Evolutionary conservation across 2,329 filamentous ascomycete genomes (phyloP).

Genomic region (Raffaelea albimanens): DNA sequence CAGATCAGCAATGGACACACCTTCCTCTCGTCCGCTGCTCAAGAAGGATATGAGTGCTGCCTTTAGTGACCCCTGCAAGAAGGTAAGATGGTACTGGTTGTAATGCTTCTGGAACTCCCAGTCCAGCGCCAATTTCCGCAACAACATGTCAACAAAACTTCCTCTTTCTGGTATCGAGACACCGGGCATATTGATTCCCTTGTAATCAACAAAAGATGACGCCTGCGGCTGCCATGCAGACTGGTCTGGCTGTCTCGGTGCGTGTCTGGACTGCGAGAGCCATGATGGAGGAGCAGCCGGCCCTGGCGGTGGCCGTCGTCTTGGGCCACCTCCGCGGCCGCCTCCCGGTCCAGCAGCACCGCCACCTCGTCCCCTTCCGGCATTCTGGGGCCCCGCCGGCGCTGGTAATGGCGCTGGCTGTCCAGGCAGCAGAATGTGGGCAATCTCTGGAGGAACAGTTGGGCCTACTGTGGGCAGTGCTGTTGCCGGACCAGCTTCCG

Average conservation of each 20-base stretch:
- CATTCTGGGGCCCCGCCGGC: neutral
- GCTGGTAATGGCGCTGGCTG: neutral
- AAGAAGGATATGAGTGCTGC: conserved; percentile 42
- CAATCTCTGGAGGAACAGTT: conserved; percentile 50
- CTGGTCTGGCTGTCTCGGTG: conserved; percentile 6
- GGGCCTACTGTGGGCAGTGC: conserved; percentile 21
- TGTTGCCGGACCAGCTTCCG: neutral
- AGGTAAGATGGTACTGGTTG: conserved; percentile 47
- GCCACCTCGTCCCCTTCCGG: conserved; percentile 42
- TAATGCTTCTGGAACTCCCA: conserved; percentile 48
- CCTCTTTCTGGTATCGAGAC: conserved; percentile 30
- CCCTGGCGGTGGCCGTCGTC: conserved; percentile 44
- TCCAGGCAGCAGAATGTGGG: conserved; percentile 37
- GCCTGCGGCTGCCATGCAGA: neutral
- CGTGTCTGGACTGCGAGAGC: conserved; percentile 27
- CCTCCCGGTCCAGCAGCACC: conserved; percentile 11
- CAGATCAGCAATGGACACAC: conserved; percentile 39
- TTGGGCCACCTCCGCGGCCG: conserved; percentile 14
- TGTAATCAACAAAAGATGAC: neutral
- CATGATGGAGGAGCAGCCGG: conserved; percentile 52
- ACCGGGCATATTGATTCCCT: conserved; percentile 29
- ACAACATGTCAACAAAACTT: conserved; percentile 41
- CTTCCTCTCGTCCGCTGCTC: conserved; percentile 31
- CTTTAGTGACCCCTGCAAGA: conserved; percentile 43
- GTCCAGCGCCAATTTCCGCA: conserved; percentile 40